A percentile compares a stretch with the other conserved stretches of the same genome.
These are phyloP conservation scores for Pterocarpus santalinus DNA, from an alignment of 306 rosid species.

Conservation along the genomic window DNA sequence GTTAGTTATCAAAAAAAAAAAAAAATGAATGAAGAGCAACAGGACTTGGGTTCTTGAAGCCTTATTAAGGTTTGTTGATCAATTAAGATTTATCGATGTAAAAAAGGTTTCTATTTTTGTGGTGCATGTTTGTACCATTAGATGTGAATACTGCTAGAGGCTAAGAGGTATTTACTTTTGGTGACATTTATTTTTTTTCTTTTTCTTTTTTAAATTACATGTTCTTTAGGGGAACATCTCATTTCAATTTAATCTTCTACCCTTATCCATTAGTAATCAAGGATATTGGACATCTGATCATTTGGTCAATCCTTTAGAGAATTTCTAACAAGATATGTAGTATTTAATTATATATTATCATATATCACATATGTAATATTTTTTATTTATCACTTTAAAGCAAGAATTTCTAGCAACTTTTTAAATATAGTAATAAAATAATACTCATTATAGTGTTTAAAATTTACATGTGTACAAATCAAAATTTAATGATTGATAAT, in stretches of 20 bases:
- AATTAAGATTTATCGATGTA: background rate
- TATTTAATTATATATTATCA: no score
- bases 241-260: background rate
- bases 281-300: background rate
- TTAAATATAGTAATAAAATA: no score
- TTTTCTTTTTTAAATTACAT: background rate
- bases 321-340: no score
- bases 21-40: background rate
- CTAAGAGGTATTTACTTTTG: background rate
- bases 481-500: no score
- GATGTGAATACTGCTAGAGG: background rate
- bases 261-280: background rate
- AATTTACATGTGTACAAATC: no score
- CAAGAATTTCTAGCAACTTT: no score
- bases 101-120: background rate
- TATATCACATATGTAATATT: no score
- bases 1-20: background rate
- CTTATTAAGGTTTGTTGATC: conserved; percentile 31
- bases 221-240: background rate
- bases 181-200: background rate
- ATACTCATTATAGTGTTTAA: no score
- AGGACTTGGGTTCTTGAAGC: conserved; percentile 11
- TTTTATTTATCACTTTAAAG: no score
- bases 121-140: conserved; percentile 2
- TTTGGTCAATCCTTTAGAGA: background rate